These are phyloP conservation scores for Rugonectria rugulosa DNA, from an alignment of 2,329 filamentous ascomycete genomes.

Conservation along the genomic window DNA sequence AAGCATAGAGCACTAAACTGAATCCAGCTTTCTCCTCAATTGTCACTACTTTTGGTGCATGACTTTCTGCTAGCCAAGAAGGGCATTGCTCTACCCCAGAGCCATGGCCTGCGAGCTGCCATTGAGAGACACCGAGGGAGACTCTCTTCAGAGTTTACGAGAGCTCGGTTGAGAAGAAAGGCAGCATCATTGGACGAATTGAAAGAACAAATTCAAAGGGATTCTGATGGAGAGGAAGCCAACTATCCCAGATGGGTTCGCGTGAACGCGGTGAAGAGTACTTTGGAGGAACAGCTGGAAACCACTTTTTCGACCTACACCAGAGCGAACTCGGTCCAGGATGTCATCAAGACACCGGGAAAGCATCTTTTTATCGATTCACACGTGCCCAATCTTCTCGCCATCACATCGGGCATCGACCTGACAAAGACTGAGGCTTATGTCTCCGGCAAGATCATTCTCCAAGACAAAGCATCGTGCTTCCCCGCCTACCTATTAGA, in stretches of 20 bases:
- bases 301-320: slow-evolving; percentile 75
- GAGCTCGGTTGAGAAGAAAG: slow-evolving; percentile 76
- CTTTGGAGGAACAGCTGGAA: slow-evolving; percentile 73
- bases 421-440: slow-evolving; percentile 79
- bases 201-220: slow-evolving; percentile 61
- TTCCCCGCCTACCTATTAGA: slow-evolving; percentile 92
- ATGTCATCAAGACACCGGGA: slow-evolving; percentile 56
- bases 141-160: slow-evolving; percentile 82
- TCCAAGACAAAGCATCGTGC: slow-evolving; percentile 97
- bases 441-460: slow-evolving; percentile 77
- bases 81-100: slow-evolving; percentile 81
- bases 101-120: slow-evolving; percentile 78
- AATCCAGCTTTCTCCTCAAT: slow-evolving; percentile 79
- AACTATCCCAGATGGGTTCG: slow-evolving; percentile 90
- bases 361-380: slow-evolving; percentile 75
- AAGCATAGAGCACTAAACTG: too few relatives aligned
- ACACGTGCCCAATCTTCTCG: slow-evolving; percentile 84
- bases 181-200: slow-evolving; percentile 74
- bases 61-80: slow-evolving; percentile 83
- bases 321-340: slow-evolving; percentile 61
- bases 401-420: slow-evolving; percentile 75
- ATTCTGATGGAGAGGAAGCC: slow-evolving; percentile 57
- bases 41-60: slow-evolving; percentile 84
- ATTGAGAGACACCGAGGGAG: slow-evolving; percentile 84
- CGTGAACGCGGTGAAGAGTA: slow-evolving; percentile 80